A percentile compares a stretch with the other conserved stretches of the same genome.
Evolutionary conservation across 2,329 filamentous ascomycete genomes (phyloP).

Genomic region (Colletotrichum sp.): DNA sequence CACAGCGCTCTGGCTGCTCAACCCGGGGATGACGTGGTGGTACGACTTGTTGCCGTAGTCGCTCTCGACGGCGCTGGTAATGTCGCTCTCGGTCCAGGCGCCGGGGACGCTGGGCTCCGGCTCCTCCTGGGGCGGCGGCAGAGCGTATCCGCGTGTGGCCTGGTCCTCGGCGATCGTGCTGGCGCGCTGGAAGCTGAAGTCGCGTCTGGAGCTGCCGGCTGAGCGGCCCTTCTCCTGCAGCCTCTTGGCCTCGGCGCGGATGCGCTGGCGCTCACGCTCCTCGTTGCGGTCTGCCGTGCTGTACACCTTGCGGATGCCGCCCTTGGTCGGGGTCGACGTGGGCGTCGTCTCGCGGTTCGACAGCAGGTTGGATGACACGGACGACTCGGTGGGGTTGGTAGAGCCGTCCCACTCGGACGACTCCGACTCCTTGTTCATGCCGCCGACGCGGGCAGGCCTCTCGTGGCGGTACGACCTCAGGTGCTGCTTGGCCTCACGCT

Average conservation of each 20-base stretch:
- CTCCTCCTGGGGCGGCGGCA: conserved; percentile 24
- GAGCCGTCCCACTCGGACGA: conserved; percentile 80
- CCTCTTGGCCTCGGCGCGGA: conserved; percentile 60
- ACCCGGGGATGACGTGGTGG: conserved; percentile 59
- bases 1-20: conserved; percentile 37
- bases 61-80: conserved; percentile 38
- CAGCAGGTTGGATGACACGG: conserved; percentile 68
- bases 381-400: conserved; percentile 70
- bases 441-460: conserved; percentile 84
- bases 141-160: conserved; percentile 25
- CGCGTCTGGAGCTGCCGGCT: conserved; percentile 38
- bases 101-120: conserved; percentile 33
- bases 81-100: conserved; percentile 45
- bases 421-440: conserved; percentile 83
- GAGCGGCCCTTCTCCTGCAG: conserved; percentile 59
- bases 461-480: conserved; percentile 87
- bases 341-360: conserved; percentile 62
- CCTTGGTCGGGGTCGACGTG: conserved; percentile 58
- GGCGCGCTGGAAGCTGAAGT: conserved; percentile 60
- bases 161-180: conserved; percentile 34
- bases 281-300: conserved; percentile 61
- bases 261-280: conserved; percentile 56
- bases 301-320: conserved; percentile 67
- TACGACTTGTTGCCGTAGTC: conserved; percentile 65
- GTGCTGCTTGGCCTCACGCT: conserved; percentile 69